Conservation (phyloP, 352 stramenopile genomes). For the Globisporangium abappressorium region DNA sequence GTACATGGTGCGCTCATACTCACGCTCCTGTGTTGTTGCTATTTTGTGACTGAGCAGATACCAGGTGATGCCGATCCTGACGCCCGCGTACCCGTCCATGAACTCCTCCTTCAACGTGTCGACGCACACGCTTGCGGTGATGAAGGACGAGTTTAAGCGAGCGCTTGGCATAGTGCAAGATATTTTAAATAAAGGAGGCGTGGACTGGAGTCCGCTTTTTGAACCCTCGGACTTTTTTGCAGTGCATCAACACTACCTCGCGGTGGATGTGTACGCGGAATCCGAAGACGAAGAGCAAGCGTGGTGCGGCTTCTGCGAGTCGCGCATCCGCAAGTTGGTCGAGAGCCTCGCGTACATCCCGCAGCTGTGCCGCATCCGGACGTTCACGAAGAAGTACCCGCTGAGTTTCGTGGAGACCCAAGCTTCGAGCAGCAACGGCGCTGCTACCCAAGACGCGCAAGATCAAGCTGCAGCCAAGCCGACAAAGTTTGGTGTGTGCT, state of each 20-base stretch:
- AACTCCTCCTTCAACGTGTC: slow-evolving; percentile 99
- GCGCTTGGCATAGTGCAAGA: slow-evolving; percentile 76
- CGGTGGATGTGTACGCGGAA: slow-evolving; percentile 90
- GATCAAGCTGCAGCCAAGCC: slow-evolving; percentile 21
- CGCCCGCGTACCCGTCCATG: slow-evolving; percentile 98
- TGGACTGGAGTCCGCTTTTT: slow-evolving; percentile 82
- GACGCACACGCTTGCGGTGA: slow-evolving; percentile 91
- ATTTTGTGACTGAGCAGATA: slow-evolving; percentile 35
- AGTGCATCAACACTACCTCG: slow-evolving; percentile 88
- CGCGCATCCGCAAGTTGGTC: slow-evolving; percentile 90
- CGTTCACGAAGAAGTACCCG: slow-evolving; percentile 85
- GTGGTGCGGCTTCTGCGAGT: slow-evolving; percentile 95
- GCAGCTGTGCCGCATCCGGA: slow-evolving; percentile 72
- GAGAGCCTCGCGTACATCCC: slow-evolving; percentile 82
- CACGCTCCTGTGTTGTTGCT: slow-evolving; percentile 8
- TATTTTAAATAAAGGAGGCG: slow-evolving; percentile 76
- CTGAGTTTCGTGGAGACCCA: slow-evolving; percentile 50
- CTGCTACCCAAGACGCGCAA: slow-evolving; percentile 16
- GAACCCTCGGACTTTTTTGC: slow-evolving; percentile 85
- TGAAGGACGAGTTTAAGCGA: slow-evolving; percentile 93
- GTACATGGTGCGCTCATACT: not conserved
- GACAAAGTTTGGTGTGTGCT: slow-evolving; percentile 73
- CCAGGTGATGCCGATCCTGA: slow-evolving; percentile 99
- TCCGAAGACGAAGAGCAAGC: slow-evolving; percentile 87
- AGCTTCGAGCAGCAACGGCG: slow-evolving; percentile 17